Base-by-base conservation (phyloP, 2,329 filamentous ascomycete genomes). In the Eurotiales sp. region DNA sequence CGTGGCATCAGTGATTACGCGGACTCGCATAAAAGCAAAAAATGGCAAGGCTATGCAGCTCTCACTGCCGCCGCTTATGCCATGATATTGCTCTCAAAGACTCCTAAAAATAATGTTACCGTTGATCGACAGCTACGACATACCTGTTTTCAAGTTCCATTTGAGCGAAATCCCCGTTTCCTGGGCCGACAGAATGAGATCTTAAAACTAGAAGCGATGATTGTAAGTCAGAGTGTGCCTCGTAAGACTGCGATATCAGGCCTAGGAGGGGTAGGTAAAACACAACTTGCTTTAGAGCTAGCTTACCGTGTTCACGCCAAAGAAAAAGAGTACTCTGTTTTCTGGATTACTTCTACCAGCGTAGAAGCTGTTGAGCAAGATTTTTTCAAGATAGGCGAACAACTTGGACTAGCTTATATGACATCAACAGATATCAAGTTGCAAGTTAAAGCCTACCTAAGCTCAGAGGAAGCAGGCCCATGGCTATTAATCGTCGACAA, bases 401-500 rank as follows among this genome's bases (percentile, higher is more conserved):
- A 19, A 14, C 21, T 46, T 14, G 34, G 36, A 17, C 12, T 40
- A n/a, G 32, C 32, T 36, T 23, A 64, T 57, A 1, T 56, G 55
- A 19, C 51, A 57, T 8, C 56, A 23, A 39, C 48, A 50, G 41
- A 50, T 30, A 27, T 48, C 8, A 57, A 50, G 29, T 40, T 29
- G 23, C 14, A 21, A 29, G 46, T 58, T 1, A 37, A 39, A 19
- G n/a, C 22, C 23, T 10, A 52, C 44, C 50, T 61, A 8, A 49
- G 46, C 30, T 22, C 27, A 19, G 43, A 51, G 2, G 42, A 7
- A 10, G 44, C 53, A 10, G 55, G 56, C 32, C 44, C 41, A 27
- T 62, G 60, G 59, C 42, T 62, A 11, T 25, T 62, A 12, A 56
- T 62, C 47, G 23, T 60, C 30, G 59, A 61, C n/a, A 60, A 58